Percentiles rank a stretch among this genome's conserved stretches.
Evolutionary conservation across 768 basidiomycete species (phyloP).

Genomic region (Pleurotus salmoneostramineus): DNA sequence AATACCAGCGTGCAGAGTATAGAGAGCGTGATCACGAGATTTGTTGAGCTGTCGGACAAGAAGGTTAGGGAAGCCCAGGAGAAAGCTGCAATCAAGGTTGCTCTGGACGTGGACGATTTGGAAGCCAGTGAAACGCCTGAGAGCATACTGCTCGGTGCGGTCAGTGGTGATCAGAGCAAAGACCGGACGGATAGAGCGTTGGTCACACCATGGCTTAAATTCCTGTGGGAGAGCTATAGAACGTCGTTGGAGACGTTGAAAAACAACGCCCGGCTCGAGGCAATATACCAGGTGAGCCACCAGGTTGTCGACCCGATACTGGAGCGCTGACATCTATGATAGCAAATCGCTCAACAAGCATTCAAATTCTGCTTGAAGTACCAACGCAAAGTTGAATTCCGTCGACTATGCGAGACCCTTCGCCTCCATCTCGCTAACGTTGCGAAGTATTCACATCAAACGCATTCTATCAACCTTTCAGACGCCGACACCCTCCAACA

Average conservation of each 20-base stretch:
- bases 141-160: constrained; percentile 85
- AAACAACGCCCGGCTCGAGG: constrained; percentile 89
- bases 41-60: constrained; percentile 75
- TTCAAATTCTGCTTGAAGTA: constrained; percentile 96
- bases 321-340: background rate
- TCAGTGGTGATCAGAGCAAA: constrained; percentile 86
- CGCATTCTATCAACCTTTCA: constrained; percentile 91
- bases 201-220: constrained; percentile 96
- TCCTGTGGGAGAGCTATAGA: constrained; percentile 98
- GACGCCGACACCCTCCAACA: constrained; percentile 94
- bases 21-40: constrained; percentile 85
- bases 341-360: constrained; percentile 96
- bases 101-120: constrained; percentile 88
- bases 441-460: constrained; percentile 91
- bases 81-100: constrained; percentile 73
- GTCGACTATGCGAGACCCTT: constrained; percentile 93
- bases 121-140: constrained; percentile 95
- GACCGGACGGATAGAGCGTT: constrained; percentile 93
- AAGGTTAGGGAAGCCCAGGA: constrained; percentile 86
- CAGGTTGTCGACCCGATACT: background rate
- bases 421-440: constrained; percentile 93
- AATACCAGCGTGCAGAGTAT: constrained; percentile 89
- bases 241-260: constrained; percentile 94
- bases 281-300: constrained; percentile 81
- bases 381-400: constrained; percentile 94